Evolutionary conservation across 345 rosid genomes (phyloP), one percentile per base, ranked within the genome.

Genomic region (Lepidium aucheri): DNA sequence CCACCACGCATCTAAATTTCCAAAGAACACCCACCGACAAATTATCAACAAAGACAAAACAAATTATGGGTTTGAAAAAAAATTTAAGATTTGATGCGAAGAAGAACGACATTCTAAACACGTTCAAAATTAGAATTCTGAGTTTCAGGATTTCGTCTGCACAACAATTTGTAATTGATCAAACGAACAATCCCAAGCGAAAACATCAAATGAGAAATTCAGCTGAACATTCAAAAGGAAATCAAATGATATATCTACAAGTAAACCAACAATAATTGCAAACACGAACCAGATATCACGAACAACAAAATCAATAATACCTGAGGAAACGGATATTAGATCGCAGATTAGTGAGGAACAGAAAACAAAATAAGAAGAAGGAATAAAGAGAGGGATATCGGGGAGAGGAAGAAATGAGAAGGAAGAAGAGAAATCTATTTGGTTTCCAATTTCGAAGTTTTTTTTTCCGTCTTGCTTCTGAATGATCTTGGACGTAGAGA

Each of bases 301-400:
- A 57, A 38, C 8, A 68, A 6, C 44, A 18, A 58, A 16, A 68
- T 59, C 43, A 59, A 59, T 49, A 60, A 18, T 49, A 68, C 73
- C 73, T 58, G 58, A 7, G 51, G 56, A 6, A 35, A 59, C 35
- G 28, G 57, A 13, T 54, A 20, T 53, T 13, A 49, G 64, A 67
- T 45, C 14, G 41, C 16, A 58, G 66, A 75, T 74, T 70, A 41
- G 32, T 9, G 13, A 34, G 12, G 10, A 22, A 36, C 5, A 57
- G 26, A 50, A 38, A 9, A 12, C n/a, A 68, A 12, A 61, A n/a
- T 12, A 36, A n/a, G 15, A 38, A 7, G 24, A 54, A 13, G 15
- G 20, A 47, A 41, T 30, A 16, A 49, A 60, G 52, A 15, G 17
- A 30, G 26, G 30, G 67, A 41, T 9, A 18, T n/a, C 34, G 24